These are phyloP conservation scores for Hysterangium stoloniferum DNA, from an alignment of 768 basidiomycete genomes.

Conservation along the genomic window DNA sequence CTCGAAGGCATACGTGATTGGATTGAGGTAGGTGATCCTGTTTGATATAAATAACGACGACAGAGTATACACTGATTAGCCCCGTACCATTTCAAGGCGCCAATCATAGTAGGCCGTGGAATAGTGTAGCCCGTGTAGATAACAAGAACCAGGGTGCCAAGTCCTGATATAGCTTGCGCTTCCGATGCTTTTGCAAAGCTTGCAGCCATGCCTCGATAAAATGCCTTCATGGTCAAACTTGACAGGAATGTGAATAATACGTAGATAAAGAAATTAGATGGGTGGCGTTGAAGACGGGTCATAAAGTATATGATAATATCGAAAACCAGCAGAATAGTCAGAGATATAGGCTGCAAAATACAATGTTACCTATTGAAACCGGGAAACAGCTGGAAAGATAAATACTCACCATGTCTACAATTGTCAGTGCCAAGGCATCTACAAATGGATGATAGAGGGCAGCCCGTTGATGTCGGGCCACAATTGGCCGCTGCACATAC, in stretches of 20 bases:
- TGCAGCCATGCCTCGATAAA: constrained; percentile 72
- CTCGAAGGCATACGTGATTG: constrained; percentile 65
- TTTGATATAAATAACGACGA: constrained; percentile 24
- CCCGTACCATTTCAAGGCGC: constrained; percentile 58
- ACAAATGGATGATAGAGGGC: constrained; percentile 64
- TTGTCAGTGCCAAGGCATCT: constrained; percentile 45
- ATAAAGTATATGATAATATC: constrained; percentile 53
- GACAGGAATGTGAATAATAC: constrained; percentile 44
- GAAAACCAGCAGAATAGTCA: constrained; percentile 39
- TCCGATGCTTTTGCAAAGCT: constrained; percentile 50
- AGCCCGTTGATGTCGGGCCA: constrained; percentile 46
- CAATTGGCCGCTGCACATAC: constrained; percentile 52
- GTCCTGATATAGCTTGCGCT: constrained; percentile 52
- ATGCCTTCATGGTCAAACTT: constrained; percentile 71
- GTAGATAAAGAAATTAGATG: constrained; percentile 57
- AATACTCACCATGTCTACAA: constrained; percentile 43
- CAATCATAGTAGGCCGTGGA: constrained; percentile 57
- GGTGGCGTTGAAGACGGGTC: constrained; percentile 33
- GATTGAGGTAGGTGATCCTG: constrained; percentile 39
- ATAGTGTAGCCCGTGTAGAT: constrained; percentile 57
- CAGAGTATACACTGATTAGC: constrained; percentile 25
- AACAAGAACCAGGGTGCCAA: constrained; percentile 43
- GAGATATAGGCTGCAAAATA: constrained; percentile 36
- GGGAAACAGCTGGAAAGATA: background rate
- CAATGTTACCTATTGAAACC: background rate